Evolutionary conservation across 2,329 filamentous ascomycete species (phyloP).

Genomic region (Hypoxylon sp.): DNA sequence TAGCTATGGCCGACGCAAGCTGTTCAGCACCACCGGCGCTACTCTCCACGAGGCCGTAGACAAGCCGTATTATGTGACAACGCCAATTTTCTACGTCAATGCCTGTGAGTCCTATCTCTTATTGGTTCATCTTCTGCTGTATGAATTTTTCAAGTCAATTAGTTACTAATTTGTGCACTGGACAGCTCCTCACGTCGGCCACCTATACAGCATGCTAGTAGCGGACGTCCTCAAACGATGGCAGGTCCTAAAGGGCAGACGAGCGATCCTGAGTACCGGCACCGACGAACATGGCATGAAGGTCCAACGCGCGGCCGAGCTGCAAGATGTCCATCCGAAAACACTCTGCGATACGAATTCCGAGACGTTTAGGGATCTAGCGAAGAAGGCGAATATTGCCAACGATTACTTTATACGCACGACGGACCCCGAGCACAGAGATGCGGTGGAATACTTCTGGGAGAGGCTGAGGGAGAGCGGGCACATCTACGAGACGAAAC

Average conservation of each 20-base stretch:
- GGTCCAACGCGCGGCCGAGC: slow-evolving; percentile 87
- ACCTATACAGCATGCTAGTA: slow-evolving; percentile 93
- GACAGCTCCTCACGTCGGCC: slow-evolving; percentile 90
- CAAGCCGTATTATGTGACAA: slow-evolving; percentile 96
- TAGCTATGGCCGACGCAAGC: slow-evolving; percentile 40
- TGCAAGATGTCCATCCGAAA: slow-evolving; percentile 79
- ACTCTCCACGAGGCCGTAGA: slow-evolving; percentile 31
- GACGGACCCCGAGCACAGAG: slow-evolving; percentile 84
- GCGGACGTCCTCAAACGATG: slow-evolving; percentile 94
- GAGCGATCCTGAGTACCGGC: slow-evolving; percentile 85
- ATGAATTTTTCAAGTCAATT: background rate
- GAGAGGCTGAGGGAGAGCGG: slow-evolving; percentile 80
- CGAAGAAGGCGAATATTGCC: slow-evolving; percentile 76
- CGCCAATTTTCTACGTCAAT: slow-evolving; percentile 99
- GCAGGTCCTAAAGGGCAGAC: slow-evolving; percentile 80
- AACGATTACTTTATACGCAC: slow-evolving; percentile 94
- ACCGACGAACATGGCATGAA: slow-evolving; percentile 99
- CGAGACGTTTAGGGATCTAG: slow-evolving; percentile 82
- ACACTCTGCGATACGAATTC: slow-evolving; percentile 91
- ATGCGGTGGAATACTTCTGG: slow-evolving; percentile 93
- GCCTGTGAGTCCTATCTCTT: slow-evolving; percentile 71
- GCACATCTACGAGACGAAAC: slow-evolving; percentile 86
- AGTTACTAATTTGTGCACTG: slow-evolving; percentile 41
- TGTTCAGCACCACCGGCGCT: slow-evolving; percentile 44
- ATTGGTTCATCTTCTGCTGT: background rate